Evolutionary conservation across 805 yeast species (phyloP).

Genomic region (Kluyveromyces nonfermentans): DNA sequence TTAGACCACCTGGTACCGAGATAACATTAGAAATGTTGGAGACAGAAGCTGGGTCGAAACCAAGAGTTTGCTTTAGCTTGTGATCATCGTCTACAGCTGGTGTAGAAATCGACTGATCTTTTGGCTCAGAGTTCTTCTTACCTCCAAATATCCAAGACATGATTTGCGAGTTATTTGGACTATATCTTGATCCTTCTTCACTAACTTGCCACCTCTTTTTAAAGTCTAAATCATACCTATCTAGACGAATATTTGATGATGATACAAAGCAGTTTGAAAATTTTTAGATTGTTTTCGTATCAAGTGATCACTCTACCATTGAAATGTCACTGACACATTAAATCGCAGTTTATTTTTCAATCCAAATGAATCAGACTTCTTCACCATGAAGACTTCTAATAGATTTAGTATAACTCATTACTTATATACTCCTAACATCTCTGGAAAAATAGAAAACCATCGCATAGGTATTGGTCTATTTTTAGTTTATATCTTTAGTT

Average conservation of each 20-base stretch:
- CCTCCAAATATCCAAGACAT: conserved; percentile 24
- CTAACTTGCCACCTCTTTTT: conserved; percentile 4
- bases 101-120: conserved; percentile 9
- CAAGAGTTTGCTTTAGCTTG: conserved; percentile 26
- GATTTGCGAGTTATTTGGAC: not conserved
- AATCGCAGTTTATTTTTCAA: too few species aligned
- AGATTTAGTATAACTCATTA: too few species aligned
- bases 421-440: too few species aligned
- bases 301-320: not conserved
- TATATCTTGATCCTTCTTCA: not conserved
- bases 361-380: too few species aligned
- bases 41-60: conserved; percentile 59
- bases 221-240: not conserved
- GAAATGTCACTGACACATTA: not conserved
- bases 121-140: conserved; percentile 8
- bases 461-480: too few species aligned
- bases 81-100: conserved; percentile 10
- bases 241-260: not conserved
- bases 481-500: too few species aligned
- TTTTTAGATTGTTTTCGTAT: not conserved
- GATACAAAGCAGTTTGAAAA: not conserved
- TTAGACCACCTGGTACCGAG: conserved; percentile 52
- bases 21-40: conserved; percentile 55
- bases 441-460: too few species aligned
- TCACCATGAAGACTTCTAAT: too few species aligned